Base-by-base conservation (phyloP, 805 yeast species). In the Spathaspora girioi region DNA sequence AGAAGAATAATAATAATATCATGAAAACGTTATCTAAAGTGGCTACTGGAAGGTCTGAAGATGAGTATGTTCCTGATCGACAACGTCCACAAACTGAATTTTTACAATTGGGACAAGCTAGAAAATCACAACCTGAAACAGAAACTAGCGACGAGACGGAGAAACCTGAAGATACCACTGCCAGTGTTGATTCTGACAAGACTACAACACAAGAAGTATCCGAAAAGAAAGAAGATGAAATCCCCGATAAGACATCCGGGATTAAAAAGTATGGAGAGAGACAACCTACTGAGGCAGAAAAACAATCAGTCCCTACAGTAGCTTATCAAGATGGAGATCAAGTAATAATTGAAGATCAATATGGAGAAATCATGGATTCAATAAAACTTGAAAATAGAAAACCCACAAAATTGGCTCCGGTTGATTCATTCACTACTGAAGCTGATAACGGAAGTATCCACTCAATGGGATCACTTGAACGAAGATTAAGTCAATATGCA, bases 341-440 rank as follows among this genome's bases (percentile, higher is more conserved):
- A 43, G 66, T 92, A 38, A 79, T 92, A 49, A 76, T 93, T 50
- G 99, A 93, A 64, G 94, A 91, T 67, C 81, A 79, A 50, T 77
- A 84, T 46, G 98, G 98, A 50, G 97, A 92, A 63, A 78, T 91
- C 43, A 61, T 93, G 47, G 84, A 81, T 48, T 76, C 84, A 1
- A 49, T 68, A 71, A 84, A 49, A 60, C 68, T 59, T 65, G 68
- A 65, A 23, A 23, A 6, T 23, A 23, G 26, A 20, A 23, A 23
- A 42, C 40, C 41, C n/a, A 38, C 38, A 20, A 27, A 17, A 14
- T 43, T 23, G 15, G 43, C 45, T 7, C 32, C 50, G 9, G 35
- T 14, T 38, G 40, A n/a, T 11, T 14, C 10, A 6, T 19, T 12
- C 50, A 23, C 45, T 15, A 43, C 9, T 2, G 50, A 46, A 17